phyloP scores from a whole-genome alignment of 179 eudicot genomes.

The Spergularia azorica region DNA sequence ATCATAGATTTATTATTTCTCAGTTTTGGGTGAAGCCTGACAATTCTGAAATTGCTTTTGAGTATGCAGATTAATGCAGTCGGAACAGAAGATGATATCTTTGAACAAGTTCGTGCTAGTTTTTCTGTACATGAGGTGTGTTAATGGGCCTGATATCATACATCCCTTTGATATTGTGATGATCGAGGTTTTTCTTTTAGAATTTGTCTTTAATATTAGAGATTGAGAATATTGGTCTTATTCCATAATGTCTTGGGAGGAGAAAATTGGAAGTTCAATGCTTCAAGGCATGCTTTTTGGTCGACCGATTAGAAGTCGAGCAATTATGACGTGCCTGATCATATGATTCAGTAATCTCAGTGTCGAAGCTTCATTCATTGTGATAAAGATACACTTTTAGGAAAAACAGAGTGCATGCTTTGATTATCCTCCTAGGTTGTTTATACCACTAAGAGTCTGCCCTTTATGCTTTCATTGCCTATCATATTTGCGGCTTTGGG shows the following conservation, averaged over 20 bases:
- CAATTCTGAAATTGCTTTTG: background rate
- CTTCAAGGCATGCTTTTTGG: background rate
- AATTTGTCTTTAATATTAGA: background rate
- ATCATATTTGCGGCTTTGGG: background rate
- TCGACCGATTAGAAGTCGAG: background rate
- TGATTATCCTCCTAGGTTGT: background rate
- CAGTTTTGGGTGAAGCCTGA: background rate
- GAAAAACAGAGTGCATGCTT: background rate
- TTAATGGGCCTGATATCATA: background rate
- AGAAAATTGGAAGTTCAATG: background rate
- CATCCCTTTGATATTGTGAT: background rate
- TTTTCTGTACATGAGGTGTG: constrained; percentile 63
- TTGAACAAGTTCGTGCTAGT: constrained; percentile 59
- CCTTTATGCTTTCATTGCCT: background rate
- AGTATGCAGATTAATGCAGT: constrained; percentile 68
- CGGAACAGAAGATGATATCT: constrained; percentile 85
- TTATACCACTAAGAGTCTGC: background rate
- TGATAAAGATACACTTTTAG: background rate
- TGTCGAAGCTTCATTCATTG: background rate
- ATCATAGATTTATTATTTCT: background rate
- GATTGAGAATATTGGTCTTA: background rate
- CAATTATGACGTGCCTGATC: background rate
- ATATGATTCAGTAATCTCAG: background rate
- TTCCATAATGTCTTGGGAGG: background rate
- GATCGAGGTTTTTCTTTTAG: background rate